Conservation (phyloP, 2,329 filamentous ascomycete genomes). For the Dactylellina parvicollis region DNA sequence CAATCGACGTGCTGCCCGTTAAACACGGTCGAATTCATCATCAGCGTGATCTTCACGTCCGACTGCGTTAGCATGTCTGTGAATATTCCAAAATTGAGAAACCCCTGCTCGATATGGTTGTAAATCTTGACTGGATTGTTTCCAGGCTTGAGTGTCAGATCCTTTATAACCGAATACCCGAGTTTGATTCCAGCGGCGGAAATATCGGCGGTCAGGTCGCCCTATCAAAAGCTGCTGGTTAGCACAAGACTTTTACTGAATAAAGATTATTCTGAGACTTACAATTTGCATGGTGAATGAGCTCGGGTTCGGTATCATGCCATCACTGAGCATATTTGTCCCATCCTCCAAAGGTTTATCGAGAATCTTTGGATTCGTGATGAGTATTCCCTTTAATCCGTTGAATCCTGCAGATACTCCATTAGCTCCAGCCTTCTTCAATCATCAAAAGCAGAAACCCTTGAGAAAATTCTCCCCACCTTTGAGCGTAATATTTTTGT, state of each 20-base stretch:
- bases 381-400: slow-evolving; percentile 67
- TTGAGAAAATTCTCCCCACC: slow-evolving; percentile 59
- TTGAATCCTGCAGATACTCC: slow-evolving; percentile 61
- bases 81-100: slow-evolving; percentile 64
- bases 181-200: slow-evolving; percentile 67
- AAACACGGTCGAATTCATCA: slow-evolving; percentile 55
- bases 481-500: slow-evolving; percentile 67
- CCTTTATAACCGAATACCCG: slow-evolving; percentile 69
- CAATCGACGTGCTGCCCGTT: slow-evolving; percentile 55
- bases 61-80: slow-evolving; percentile 23
- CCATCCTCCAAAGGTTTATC: slow-evolving; percentile 62
- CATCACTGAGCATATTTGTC: slow-evolving; percentile 70
- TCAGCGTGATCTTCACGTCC: slow-evolving; percentile 52
- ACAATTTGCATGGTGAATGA: slow-evolving; percentile 72
- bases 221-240: slow-evolving; percentile 63
- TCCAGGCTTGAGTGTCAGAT: slow-evolving; percentile 70
- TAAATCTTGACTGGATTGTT: slow-evolving; percentile 68
- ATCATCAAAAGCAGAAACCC: neutral
- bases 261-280: slow-evolving; percentile 58
- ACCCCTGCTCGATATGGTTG: slow-evolving; percentile 64
- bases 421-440: neutral
- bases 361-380: slow-evolving; percentile 66
- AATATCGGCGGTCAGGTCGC: slow-evolving; percentile 72
- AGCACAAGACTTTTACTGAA: neutral
- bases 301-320: slow-evolving; percentile 72